These are phyloP conservation scores for Rhizopus sp. DNA, from an alignment of 371 early-diverging fungal species.

Conservation along the genomic window DNA sequence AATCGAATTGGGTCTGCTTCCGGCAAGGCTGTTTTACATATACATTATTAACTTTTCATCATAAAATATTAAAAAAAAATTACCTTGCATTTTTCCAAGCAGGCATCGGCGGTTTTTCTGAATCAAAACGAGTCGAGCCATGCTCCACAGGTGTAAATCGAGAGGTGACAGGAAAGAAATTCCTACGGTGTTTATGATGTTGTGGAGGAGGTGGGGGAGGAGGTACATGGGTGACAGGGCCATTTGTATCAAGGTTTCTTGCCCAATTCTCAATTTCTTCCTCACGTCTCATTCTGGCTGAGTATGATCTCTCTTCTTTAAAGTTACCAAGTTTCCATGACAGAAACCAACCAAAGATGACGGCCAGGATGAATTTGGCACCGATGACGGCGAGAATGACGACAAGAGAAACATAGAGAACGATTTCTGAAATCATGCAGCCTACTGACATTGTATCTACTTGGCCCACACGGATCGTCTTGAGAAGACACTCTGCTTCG, in stretches of 20 bases:
- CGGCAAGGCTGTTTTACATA: not conserved
- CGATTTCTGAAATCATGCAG: conserved; percentile 69
- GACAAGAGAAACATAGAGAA: conserved; percentile 62
- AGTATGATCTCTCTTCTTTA: conserved; percentile 47
- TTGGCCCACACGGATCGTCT: conserved; percentile 68
- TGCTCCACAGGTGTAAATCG: conserved; percentile 47
- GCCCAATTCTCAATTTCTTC: conserved; percentile 66
- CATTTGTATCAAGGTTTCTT: conserved; percentile 41
- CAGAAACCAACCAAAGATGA: conserved; percentile 78
- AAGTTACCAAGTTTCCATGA: conserved; percentile 64
- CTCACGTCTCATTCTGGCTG: conserved; percentile 57
- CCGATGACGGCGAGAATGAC: conserved; percentile 65
- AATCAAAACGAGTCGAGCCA: conserved; percentile 45
- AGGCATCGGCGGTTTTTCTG: conserved; percentile 31
- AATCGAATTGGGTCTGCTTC: conserved; percentile 13
- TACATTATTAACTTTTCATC: not conserved
- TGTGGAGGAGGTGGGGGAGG: conserved; percentile 24
- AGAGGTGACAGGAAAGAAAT: conserved; percentile 44
- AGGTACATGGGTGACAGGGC: conserved; percentile 40
- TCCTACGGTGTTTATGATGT: conserved; percentile 26
- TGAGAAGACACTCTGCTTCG: conserved; percentile 61
- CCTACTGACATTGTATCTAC: conserved; percentile 72
- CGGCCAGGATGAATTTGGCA: conserved; percentile 74
- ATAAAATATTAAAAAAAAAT: not conserved
- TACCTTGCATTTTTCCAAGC: conserved; percentile 37